phyloP scores from a whole-genome alignment of 495 filamentous ascomycete genomes.

The Jackrogersella multiformis region DNA sequence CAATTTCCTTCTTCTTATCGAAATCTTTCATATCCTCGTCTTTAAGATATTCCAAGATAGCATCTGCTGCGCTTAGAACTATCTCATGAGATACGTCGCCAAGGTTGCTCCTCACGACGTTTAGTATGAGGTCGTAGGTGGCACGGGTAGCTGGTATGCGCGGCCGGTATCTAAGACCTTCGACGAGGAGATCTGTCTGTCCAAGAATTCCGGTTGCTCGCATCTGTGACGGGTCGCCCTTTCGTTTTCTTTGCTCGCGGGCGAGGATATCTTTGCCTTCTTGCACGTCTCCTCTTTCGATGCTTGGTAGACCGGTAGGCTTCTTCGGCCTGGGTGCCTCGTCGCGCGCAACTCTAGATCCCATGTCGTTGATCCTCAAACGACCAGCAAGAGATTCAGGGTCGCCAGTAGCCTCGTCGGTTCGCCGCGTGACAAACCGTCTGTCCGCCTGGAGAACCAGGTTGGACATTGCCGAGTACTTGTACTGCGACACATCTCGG shows the following conservation, averaged over 20 bases:
- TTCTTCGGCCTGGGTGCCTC: conserved; percentile 81
- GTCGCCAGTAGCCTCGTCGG: conserved; percentile 95
- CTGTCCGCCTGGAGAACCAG: conserved; percentile 99
- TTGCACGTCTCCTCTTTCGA: conserved; percentile 80
- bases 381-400: conserved; percentile 96
- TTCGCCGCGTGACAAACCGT: conserved; percentile 89
- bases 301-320: conserved; percentile 66
- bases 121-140: conserved; percentile 95
- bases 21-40: conserved; percentile 96
- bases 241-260: conserved; percentile 87
- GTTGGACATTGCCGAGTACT: conserved; percentile 99
- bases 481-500: conserved; percentile 94
- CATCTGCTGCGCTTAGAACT: conserved; percentile 95
- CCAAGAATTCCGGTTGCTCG: conserved; percentile 84
- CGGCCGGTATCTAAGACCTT: conserved; percentile 84
- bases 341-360: conserved; percentile 80
- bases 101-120: conserved; percentile 85
- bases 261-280: conserved; percentile 89
- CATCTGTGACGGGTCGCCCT: conserved; percentile 75
- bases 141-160: conserved; percentile 91
- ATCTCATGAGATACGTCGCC: conserved; percentile 94
- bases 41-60: conserved; percentile 88
- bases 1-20: conserved; percentile 97
- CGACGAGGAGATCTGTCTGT: conserved; percentile 84
- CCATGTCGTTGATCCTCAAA: conserved; percentile 94